Conservation (phyloP, 805 yeast genomes). For the Sugiyamaella marilandica region DNA sequence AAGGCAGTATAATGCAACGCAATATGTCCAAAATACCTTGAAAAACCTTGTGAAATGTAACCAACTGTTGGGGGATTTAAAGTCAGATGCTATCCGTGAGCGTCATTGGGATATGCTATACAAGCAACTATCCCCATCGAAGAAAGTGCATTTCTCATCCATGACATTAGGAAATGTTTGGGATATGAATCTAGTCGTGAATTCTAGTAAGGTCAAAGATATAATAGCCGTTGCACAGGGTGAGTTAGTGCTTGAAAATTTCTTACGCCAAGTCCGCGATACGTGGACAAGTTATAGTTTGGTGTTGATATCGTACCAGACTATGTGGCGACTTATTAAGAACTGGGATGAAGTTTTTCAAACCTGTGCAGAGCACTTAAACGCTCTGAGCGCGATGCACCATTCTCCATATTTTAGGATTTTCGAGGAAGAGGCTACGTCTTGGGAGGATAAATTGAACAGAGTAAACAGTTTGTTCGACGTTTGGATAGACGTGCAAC, state of each 20-base stretch:
- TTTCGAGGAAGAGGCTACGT: slow-evolving; percentile 54
- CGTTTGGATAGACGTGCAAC: slow-evolving; percentile 76
- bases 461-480: slow-evolving; percentile 50
- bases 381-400: slow-evolving; percentile 62
- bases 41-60: slow-evolving; percentile 39
- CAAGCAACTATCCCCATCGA: slow-evolving; percentile 26
- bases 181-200: slow-evolving; percentile 45
- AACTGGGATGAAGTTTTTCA: slow-evolving; percentile 65
- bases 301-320: slow-evolving; percentile 49
- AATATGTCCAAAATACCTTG: slow-evolving; percentile 46
- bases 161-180: slow-evolving; percentile 58
- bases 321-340: slow-evolving; percentile 51
- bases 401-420: slow-evolving; percentile 56
- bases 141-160: slow-evolving; percentile 12
- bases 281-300: slow-evolving; percentile 55
- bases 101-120: slow-evolving; percentile 64
- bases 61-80: slow-evolving; percentile 43
- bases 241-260: slow-evolving; percentile 60
- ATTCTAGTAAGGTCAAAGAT: slow-evolving; percentile 44
- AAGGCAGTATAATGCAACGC: slow-evolving; percentile 66
- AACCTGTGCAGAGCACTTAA: slow-evolving; percentile 54
- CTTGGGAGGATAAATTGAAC: slow-evolving; percentile 55
- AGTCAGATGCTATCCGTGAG: slow-evolving; percentile 51
- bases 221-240: slow-evolving; percentile 63
- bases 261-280: slow-evolving; percentile 44